Percentiles rank a stretch among this genome's conserved stretches.
Evolutionary conservation across 441 rosid species (phyloP).

Genomic region (Melastoma candidum): DNA sequence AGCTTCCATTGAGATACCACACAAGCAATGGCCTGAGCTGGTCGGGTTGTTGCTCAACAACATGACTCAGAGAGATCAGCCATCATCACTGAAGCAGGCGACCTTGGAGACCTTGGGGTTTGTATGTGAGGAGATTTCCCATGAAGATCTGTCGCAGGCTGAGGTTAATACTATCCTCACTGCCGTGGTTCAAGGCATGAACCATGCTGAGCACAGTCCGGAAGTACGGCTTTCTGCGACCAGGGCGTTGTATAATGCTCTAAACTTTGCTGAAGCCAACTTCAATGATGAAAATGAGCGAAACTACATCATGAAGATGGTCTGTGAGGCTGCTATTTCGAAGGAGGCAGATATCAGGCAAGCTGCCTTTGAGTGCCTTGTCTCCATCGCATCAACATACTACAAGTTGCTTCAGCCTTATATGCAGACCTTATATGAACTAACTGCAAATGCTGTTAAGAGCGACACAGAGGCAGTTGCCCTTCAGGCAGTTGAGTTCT

Average conservation of each 20-base stretch:
- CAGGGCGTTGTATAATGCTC: conserved; percentile 67
- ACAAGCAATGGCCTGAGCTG: conserved; percentile 9
- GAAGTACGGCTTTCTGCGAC: conserved; percentile 88
- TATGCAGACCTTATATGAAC: conserved; percentile 71
- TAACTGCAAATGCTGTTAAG: conserved; percentile 82
- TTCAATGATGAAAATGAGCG: conserved; percentile 91
- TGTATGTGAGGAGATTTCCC: conserved; percentile 84
- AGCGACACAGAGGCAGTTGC: conserved; percentile 86
- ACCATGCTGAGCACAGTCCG: conserved; percentile 42
- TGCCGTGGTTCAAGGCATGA: conserved; percentile 97
- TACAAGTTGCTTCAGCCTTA: conserved; percentile 65
- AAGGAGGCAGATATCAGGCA: conserved; percentile 75
- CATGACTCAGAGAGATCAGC: conserved; percentile 49
- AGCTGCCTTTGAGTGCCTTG: conserved; percentile 92
- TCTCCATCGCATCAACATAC: conserved; percentile 80
- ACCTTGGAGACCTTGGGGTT: conserved; percentile 84
- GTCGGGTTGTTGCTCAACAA: conserved; percentile 40
- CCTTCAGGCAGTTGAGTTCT: conserved; percentile 88
- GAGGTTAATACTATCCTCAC: conserved; percentile 81
- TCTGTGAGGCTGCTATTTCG: conserved; percentile 77
- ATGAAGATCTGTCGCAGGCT: conserved; percentile 59
- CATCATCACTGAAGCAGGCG: conserved; percentile 63
- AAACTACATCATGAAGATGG: conserved; percentile 79
- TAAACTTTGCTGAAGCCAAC: conserved; percentile 82
- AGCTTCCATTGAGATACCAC: conserved; percentile 7